Percentiles rank a stretch among this genome's conserved stretches.
Evolutionary conservation across 495 filamentous ascomycete species (phyloP).

Genomic region (Hypoxylon cercidicola): DNA sequence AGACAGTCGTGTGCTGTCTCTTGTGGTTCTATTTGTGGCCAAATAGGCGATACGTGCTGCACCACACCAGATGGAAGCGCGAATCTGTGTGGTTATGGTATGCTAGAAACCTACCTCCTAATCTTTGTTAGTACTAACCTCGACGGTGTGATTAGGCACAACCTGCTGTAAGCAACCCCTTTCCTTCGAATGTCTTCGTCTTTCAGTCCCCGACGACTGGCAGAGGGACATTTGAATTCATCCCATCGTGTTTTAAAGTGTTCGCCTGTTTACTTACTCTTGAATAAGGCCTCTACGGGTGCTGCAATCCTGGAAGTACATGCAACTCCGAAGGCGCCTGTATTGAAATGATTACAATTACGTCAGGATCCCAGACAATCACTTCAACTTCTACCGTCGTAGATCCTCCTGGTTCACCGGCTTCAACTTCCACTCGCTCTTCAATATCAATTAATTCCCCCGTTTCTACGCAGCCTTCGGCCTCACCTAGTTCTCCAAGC

Average conservation of each 20-base stretch:
- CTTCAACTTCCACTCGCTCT: no score
- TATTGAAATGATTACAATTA: slow-evolving; percentile 5
- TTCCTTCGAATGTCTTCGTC: background rate
- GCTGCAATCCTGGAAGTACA: slow-evolving; percentile 7
- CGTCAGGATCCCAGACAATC: background rate
- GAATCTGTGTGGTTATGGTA: slow-evolving; percentile 11
- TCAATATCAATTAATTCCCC: no score
- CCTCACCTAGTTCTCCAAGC: no score
- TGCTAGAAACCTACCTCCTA: background rate
- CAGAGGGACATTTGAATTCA: background rate
- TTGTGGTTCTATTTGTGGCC: slow-evolving; percentile 5
- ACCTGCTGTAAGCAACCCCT: slow-evolving; percentile 8
- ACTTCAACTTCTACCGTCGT: slow-evolving; percentile 1
- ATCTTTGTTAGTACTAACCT: background rate
- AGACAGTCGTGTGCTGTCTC: slow-evolving; percentile 1
- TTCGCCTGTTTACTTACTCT: background rate
- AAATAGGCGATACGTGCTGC: slow-evolving; percentile 4
- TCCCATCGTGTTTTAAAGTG: background rate
- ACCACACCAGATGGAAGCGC: background rate
- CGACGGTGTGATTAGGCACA: slow-evolving; percentile 3
- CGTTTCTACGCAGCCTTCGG: no score
- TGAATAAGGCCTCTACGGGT: background rate
- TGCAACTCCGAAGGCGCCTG: slow-evolving; percentile 10
- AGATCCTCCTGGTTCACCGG: background rate
- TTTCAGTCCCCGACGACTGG: background rate